Percentiles rank a stretch among this genome's conserved stretches.
These are phyloP conservation scores for Beauveria rudraprayagi DNA, from an alignment of 2,329 filamentous ascomycete species.

Conservation along the genomic window DNA sequence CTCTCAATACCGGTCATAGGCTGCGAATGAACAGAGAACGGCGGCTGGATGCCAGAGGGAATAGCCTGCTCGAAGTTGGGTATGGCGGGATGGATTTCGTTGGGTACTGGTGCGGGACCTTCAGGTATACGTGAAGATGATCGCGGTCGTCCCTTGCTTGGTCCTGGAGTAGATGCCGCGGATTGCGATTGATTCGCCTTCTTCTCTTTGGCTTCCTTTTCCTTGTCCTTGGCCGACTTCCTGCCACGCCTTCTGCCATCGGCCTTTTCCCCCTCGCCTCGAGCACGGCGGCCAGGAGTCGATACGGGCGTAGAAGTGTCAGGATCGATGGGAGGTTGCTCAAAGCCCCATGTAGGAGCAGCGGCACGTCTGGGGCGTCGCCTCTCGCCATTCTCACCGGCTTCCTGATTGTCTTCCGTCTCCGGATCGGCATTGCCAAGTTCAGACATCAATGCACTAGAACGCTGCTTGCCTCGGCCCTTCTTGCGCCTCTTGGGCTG, in stretches of 20 bases:
- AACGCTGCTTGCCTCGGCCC: slow-evolving; percentile 50
- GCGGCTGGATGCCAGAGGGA: slow-evolving; percentile 32
- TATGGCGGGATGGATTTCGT: slow-evolving; percentile 33
- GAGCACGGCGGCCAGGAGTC: slow-evolving; percentile 47
- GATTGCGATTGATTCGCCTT: slow-evolving; percentile 37
- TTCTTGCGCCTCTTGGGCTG: slow-evolving; percentile 53
- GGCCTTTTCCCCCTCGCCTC: slow-evolving; percentile 40
- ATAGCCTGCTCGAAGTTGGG: slow-evolving; percentile 37
- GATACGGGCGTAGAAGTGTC: slow-evolving; percentile 50
- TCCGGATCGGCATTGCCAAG: slow-evolving; percentile 53
- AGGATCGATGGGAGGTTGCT: slow-evolving; percentile 50
- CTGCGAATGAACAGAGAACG: slow-evolving; percentile 29
- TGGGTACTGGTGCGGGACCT: slow-evolving; percentile 23
- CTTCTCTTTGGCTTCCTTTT: slow-evolving; percentile 29
- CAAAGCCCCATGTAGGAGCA: slow-evolving; percentile 64
- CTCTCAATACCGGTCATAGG: slow-evolving; percentile 18
- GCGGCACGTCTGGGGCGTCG: slow-evolving; percentile 55
- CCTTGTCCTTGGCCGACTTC: slow-evolving; percentile 32
- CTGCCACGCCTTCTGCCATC: slow-evolving; percentile 31
- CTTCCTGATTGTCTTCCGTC: slow-evolving; percentile 46
- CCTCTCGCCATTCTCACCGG: slow-evolving; percentile 51
- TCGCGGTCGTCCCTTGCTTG: slow-evolving; percentile 42
- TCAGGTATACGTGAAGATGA: slow-evolving; percentile 46
- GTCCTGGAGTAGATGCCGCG: slow-evolving; percentile 33
- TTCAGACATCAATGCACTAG: slow-evolving; percentile 59